Conservation (phyloP, 495 filamentous ascomycete species). For the Penicillium fimorum region DNA sequence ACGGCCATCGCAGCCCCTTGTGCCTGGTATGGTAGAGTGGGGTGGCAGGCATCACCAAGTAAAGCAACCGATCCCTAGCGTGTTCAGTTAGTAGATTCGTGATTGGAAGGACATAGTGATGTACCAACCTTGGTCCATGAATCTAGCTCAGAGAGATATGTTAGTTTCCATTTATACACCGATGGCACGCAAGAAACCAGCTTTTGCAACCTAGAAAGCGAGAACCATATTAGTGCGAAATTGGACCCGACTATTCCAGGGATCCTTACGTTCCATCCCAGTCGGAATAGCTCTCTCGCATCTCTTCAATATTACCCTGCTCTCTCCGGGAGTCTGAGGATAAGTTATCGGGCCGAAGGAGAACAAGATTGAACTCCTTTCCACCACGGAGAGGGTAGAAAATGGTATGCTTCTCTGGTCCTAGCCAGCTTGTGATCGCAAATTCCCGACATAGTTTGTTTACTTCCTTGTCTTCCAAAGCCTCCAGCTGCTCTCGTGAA, state of each 20-base stretch:
- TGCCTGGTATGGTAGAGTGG: conserved; percentile 65
- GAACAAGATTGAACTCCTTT: conserved; percentile 56
- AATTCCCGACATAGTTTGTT: conserved; percentile 25
- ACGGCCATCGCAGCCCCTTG: conserved; percentile 60
- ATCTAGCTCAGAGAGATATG: conserved; percentile 47
- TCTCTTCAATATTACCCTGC: conserved; percentile 45
- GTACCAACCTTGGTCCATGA: conserved; percentile 45
- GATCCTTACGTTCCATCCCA: conserved; percentile 53
- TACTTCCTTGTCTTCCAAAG: conserved; percentile 40
- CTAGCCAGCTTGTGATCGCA: conserved; percentile 38
- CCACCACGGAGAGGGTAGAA: conserved; percentile 55
- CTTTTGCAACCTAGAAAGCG: conserved; percentile 14
- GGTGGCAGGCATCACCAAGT: conserved; percentile 68
- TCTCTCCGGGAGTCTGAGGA: conserved; percentile 26
- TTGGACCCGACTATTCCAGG: conserved; percentile 27
- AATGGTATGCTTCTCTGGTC: conserved; percentile 54
- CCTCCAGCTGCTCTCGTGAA: conserved; percentile 47
- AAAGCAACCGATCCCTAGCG: conserved; percentile 47
- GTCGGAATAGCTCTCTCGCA: conserved; percentile 44
- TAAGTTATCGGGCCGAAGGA: conserved; percentile 60
- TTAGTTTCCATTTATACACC: conserved; percentile 56
- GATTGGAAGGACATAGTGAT: neutral
- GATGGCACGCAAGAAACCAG: conserved; percentile 19
- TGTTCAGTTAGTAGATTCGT: neutral
- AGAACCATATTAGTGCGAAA: neutral